Evolutionary conservation across 208 protist species (phyloP).

Genomic region (Wallacemonas sp.): DNA sequence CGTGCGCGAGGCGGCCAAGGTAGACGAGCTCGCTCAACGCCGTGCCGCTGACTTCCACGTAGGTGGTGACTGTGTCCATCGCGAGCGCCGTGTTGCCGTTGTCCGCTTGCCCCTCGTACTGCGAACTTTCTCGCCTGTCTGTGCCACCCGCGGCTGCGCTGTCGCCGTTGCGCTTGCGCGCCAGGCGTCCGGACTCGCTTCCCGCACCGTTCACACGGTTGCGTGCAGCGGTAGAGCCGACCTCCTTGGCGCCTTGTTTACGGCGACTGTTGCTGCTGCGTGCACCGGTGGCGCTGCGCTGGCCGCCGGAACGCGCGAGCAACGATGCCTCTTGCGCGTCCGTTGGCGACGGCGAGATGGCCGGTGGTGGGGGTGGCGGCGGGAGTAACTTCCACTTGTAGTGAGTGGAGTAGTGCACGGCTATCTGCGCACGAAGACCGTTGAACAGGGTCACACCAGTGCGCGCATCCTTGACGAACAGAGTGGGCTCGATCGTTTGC

Average conservation of each 20-base stretch:
- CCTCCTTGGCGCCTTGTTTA: no score
- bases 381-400: conserved; percentile 24
- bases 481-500: conserved; percentile 46
- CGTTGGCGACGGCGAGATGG: background rate
- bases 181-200: no score
- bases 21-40: conserved; percentile 52
- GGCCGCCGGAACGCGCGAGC: no score
- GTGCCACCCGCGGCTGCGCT: no score
- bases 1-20: conserved; percentile 40
- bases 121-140: no score
- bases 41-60: conserved; percentile 40
- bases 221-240: no score
- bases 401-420: conserved; percentile 43
- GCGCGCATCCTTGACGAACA: conserved; percentile 54
- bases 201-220: no score
- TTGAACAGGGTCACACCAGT: conserved; percentile 60
- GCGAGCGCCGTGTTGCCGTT: background rate
- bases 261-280: no score
- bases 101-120: no score
- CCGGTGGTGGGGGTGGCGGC: background rate
- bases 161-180: no score
- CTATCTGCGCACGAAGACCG: conserved; percentile 61
- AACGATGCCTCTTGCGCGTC: no score
- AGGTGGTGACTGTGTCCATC: background rate
- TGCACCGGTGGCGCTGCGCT: no score